Conservation (phyloP, 2,329 filamentous ascomycete genomes). For the Aspergillus luchuensis region DNA sequence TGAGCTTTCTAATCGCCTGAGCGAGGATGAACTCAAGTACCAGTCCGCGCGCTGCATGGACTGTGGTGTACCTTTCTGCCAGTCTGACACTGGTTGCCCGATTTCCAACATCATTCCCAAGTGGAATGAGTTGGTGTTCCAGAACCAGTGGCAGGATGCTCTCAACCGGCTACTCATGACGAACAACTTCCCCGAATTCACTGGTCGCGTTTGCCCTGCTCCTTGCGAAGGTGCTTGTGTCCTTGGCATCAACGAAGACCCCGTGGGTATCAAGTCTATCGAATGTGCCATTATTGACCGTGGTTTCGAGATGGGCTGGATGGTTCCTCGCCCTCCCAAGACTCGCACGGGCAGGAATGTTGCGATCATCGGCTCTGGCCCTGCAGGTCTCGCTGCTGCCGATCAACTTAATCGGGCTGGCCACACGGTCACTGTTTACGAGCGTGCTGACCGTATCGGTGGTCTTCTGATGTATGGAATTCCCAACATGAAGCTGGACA, state of each 20-base stretch:
- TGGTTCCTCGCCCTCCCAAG: constrained; percentile 78
- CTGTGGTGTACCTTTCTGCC: constrained; percentile 96
- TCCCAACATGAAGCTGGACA: constrained; percentile 99
- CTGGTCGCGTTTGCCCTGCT: constrained; percentile 92
- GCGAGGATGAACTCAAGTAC: constrained; percentile 94
- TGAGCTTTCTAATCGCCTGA: constrained; percentile 82
- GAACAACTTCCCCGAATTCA: constrained; percentile 98
- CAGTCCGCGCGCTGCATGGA: constrained; percentile 98
- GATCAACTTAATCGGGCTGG: constrained; percentile 95
- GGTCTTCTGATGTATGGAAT: constrained; percentile 98
- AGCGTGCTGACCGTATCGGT: constrained; percentile 86
- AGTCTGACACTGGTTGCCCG: constrained; percentile 92
- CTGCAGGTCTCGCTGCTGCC: constrained; percentile 83
- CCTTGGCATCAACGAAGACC: constrained; percentile 93
- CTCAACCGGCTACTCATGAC: constrained; percentile 91
- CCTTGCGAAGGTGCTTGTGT: constrained; percentile 97
- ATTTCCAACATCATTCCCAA: constrained; percentile 98
- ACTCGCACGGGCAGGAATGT: constrained; percentile 84
- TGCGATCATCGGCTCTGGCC: constrained; percentile 88
- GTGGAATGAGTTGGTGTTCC: constrained; percentile 82
- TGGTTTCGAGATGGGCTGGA: constrained; percentile 98
- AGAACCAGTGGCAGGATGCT: constrained; percentile 84
- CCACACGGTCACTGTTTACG: constrained; percentile 85
- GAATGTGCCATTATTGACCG: constrained; percentile 98
- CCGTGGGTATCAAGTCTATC: constrained; percentile 97